Evolutionary conservation across 2,329 filamentous ascomycete species (phyloP).

Genomic region (Claviceps sp.): DNA sequence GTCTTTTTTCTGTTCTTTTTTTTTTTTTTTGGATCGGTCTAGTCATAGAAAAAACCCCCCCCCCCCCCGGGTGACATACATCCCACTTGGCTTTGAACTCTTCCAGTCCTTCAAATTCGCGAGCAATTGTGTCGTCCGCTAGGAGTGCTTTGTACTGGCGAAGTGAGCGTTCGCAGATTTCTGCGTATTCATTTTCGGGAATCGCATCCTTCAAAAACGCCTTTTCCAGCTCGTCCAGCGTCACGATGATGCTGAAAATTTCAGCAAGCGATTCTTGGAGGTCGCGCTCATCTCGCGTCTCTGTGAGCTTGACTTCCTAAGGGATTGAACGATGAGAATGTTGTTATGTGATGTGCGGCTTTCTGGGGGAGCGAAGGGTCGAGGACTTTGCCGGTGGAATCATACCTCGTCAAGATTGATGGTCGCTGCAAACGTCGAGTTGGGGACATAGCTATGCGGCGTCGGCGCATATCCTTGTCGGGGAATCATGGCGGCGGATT

Average conservation of each 20-base stretch:
- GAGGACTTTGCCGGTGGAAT: neutral
- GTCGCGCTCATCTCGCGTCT: conserved; percentile 77
- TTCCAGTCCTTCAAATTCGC: conserved; percentile 75
- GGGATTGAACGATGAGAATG: neutral
- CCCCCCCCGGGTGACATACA: too few species aligned
- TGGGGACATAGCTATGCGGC: conserved; percentile 83
- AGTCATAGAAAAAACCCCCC: neutral
- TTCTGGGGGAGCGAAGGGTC: neutral
- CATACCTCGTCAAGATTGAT: conserved; percentile 86
- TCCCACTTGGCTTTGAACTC: conserved; percentile 88
- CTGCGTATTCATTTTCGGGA: conserved; percentile 82
- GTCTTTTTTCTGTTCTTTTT: neutral
- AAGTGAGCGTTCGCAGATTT: conserved; percentile 83
- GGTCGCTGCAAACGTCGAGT: conserved; percentile 66
- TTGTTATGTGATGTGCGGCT: neutral
- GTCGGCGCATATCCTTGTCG: conserved; percentile 74
- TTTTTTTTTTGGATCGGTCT: neutral
- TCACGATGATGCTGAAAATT: conserved; percentile 94
- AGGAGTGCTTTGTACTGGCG: conserved; percentile 96
- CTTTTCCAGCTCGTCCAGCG: conserved; percentile 88
- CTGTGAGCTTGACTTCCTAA: conserved; percentile 84
- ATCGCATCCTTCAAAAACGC: conserved; percentile 95
- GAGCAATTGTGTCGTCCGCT: conserved; percentile 79
- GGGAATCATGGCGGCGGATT: conserved; percentile 33
- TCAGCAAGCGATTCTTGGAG: conserved; percentile 92